Conservation (phyloP, 495 filamentous ascomycete genomes). For the Trichoderma erinaceum region DNA sequence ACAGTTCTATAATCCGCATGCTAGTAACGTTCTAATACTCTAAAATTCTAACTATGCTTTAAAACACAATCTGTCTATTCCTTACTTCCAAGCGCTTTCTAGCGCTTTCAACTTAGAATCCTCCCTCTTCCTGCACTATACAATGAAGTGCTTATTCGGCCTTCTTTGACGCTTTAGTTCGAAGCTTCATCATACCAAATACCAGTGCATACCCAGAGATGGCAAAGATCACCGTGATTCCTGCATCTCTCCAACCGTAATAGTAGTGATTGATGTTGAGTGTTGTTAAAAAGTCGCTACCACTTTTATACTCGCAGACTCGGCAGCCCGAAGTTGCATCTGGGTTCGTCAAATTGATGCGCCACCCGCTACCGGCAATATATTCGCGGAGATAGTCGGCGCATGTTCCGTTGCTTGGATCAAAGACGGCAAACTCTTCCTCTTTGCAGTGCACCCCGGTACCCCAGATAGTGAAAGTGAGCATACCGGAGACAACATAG, state of each 20-base stretch:
- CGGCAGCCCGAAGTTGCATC: slow-evolving; percentile 53
- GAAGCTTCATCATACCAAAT: slow-evolving; percentile 28
- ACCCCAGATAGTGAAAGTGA: slow-evolving; percentile 53
- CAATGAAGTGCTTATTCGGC: no score
- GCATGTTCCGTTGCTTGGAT: slow-evolving; percentile 60
- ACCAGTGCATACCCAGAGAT: slow-evolving; percentile 27
- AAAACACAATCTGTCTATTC: no score
- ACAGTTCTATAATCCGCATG: no score
- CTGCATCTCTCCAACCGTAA: slow-evolving; percentile 58
- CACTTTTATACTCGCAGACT: slow-evolving; percentile 65
- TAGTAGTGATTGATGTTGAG: slow-evolving; percentile 56
- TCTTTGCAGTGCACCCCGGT: slow-evolving; percentile 51
- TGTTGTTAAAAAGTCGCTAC: slow-evolving; percentile 59
- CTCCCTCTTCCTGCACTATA: no score
- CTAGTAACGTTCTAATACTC: no score
- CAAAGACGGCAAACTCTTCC: slow-evolving; percentile 59
- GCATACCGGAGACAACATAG: slow-evolving; percentile 70
- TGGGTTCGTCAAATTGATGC: slow-evolving; percentile 55
- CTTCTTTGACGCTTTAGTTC: slow-evolving; percentile 28
- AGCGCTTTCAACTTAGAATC: no score
- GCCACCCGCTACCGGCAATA: slow-evolving; percentile 31
- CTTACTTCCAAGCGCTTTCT: no score
- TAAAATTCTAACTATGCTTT: no score
- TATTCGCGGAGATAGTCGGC: slow-evolving; percentile 52
- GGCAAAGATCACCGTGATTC: slow-evolving; percentile 35